phyloP scores from a whole-genome alignment of 352 stramenopile species.

The Phytopythium chamaehyphon region DNA sequence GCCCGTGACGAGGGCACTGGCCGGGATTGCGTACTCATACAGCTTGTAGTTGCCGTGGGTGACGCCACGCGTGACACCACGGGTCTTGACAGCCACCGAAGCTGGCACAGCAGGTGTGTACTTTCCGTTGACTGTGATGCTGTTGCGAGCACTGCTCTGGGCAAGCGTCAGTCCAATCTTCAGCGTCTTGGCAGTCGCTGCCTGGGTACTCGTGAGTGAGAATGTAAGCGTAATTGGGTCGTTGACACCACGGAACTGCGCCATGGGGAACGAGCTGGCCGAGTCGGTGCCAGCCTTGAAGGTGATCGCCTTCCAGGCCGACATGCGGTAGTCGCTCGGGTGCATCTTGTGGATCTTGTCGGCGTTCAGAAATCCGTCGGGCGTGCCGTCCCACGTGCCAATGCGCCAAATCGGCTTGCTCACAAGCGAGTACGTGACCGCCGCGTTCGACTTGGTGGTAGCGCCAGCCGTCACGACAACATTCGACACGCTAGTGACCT shows the following conservation, averaged over 20 bases:
- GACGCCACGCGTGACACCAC: constrained; percentile 39
- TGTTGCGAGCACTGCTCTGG: constrained; percentile 21
- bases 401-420: constrained; percentile 32
- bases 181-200: constrained; percentile 17
- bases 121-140: constrained; percentile 34
- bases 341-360: constrained; percentile 57
- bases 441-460: constrained; percentile 13
- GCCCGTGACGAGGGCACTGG: constrained; percentile 25
- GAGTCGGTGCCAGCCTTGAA: constrained; percentile 20
- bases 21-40: constrained; percentile 45
- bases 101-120: constrained; percentile 15
- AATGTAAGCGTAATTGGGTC: constrained; percentile 34
- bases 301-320: constrained; percentile 14
- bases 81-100: constrained; percentile 34
- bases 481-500: constrained; percentile 16
- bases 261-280: constrained; percentile 31
- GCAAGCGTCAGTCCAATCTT: constrained; percentile 40
- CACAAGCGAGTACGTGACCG: constrained; percentile 19
- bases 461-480: constrained; percentile 14
- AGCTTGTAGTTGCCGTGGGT: constrained; percentile 44
- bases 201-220: constrained; percentile 20
- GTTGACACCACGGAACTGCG: constrained; percentile 40
- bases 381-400: constrained; percentile 28
- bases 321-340: constrained; percentile 37
- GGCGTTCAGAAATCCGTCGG: constrained; percentile 43